Evolutionary conservation across 306 rosid genomes (phyloP).

Genomic region (Senna siamea): DNA sequence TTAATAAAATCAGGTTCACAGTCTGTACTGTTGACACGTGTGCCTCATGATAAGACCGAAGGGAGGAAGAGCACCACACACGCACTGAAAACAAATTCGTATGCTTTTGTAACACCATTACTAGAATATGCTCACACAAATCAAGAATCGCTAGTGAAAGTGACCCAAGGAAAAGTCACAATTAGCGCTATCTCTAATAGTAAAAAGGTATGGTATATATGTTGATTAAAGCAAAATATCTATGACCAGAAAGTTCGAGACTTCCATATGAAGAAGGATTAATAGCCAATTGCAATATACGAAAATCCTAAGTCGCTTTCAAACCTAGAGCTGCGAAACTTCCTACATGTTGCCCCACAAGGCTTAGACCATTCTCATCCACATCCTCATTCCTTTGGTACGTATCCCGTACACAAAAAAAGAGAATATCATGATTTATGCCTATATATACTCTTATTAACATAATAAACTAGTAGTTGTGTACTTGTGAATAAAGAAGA

Average conservation of each 20-base stretch:
- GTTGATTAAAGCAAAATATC: background rate
- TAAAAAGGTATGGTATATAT: background rate
- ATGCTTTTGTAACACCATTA: no score
- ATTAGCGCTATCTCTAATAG: background rate
- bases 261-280: background rate
- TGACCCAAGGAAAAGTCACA: background rate
- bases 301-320: background rate
- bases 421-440: background rate
- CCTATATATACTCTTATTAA: background rate
- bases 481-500: no score
- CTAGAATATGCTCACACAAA: no score
- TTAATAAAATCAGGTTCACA: background rate
- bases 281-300: background rate
- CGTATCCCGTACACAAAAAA: background rate
- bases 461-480: background rate
- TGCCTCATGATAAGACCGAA: background rate
- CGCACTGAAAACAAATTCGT: background rate
- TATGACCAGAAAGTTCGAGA: slow-evolving; percentile 27
- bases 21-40: background rate
- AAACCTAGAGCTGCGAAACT: slow-evolving; percentile 12
- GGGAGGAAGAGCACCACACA: background rate
- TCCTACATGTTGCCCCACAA: background rate
- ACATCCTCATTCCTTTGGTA: background rate
- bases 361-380: slow-evolving; percentile 35
- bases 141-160: no score